Evolutionary conservation across 2,329 filamentous ascomycete genomes (phyloP).

Genomic region (Pseudocercospora eumusae): DNA sequence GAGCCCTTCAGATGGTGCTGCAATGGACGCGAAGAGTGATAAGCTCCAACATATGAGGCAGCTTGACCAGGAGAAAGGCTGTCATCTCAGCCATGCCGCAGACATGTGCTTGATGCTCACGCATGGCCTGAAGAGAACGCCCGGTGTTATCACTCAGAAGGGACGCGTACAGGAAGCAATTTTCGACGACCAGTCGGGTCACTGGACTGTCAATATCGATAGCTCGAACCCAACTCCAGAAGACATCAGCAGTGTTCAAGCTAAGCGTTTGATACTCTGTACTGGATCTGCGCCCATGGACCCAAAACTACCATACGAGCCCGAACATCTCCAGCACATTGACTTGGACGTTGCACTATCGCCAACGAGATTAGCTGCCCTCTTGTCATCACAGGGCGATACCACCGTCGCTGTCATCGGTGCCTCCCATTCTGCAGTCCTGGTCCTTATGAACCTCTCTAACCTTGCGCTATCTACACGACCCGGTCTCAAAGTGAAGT

Average conservation of each 20-base stretch:
- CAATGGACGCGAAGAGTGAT: conserved; percentile 46
- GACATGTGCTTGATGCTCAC: conserved; percentile 56
- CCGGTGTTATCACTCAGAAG: conserved; percentile 44
- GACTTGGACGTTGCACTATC: conserved; percentile 60
- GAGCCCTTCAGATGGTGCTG: conserved; percentile 32
- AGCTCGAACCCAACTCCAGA: conserved; percentile 30
- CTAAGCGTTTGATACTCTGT: conserved; percentile 56
- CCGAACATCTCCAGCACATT: conserved; percentile 47
- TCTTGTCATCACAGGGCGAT: conserved; percentile 43
- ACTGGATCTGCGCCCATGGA: conserved; percentile 58
- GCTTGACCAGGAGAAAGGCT: conserved; percentile 59
- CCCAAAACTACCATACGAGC: conserved; percentile 46
- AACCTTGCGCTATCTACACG: conserved; percentile 55
- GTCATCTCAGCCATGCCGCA: conserved; percentile 59
- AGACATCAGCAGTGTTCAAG: conserved; percentile 41
- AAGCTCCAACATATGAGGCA: conserved; percentile 56
- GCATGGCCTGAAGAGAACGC: conserved; percentile 47
- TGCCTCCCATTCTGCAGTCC: conserved; percentile 64
- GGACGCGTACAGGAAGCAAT: conserved; percentile 46
- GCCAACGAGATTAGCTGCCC: conserved; percentile 51
- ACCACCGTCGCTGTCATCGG: conserved; percentile 60
- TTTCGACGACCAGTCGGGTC: conserved; percentile 42
- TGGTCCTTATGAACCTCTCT: conserved; percentile 63
- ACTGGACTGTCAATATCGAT: conserved; percentile 43
- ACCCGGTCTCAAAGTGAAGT: conserved; percentile 58